Evolutionary conservation across 2,329 filamentous ascomycete genomes (phyloP).

Genomic region (Fusarium luffae): DNA sequence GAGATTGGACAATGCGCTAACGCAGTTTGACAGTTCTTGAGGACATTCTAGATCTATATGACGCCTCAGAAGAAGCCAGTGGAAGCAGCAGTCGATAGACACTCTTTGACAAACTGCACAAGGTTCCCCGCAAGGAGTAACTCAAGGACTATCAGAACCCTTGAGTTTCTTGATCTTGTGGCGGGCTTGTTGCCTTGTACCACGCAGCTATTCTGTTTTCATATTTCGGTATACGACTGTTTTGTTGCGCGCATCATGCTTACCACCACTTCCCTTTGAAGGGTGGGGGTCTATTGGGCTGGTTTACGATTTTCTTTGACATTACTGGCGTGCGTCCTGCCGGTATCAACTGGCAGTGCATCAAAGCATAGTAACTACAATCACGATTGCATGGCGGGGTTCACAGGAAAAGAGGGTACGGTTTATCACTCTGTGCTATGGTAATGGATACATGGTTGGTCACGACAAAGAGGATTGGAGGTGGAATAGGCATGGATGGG

Average conservation of each 20-base stretch:
- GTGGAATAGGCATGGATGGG: constrained; percentile 23
- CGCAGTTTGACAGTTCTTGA: constrained; percentile 49
- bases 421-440: constrained; percentile 27
- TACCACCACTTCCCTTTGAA: constrained; percentile 15
- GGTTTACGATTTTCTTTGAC: constrained; percentile 42
- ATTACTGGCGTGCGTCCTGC: constrained; percentile 21
- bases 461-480: constrained; percentile 25
- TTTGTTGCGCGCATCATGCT: constrained; percentile 25
- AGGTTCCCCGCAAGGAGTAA: neutral
- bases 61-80: constrained; percentile 52
- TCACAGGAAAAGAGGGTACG: constrained; percentile 34
- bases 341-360: constrained; percentile 26
- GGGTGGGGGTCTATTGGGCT: constrained; percentile 30
- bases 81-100: constrained; percentile 45
- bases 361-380: constrained; percentile 32
- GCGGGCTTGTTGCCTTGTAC: constrained; percentile 8
- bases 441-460: constrained; percentile 30
- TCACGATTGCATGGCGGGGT: constrained; percentile 40
- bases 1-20: constrained; percentile 20
- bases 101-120: neutral
- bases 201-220: constrained; percentile 15
- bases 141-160: constrained; percentile 10
- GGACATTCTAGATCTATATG: constrained; percentile 60
- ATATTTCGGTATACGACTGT: constrained; percentile 7
- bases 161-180: constrained; percentile 4